Evolutionary conservation across 139 green algal genomes (phyloP).

Genomic region (Tetradesmus obliquus): DNA sequence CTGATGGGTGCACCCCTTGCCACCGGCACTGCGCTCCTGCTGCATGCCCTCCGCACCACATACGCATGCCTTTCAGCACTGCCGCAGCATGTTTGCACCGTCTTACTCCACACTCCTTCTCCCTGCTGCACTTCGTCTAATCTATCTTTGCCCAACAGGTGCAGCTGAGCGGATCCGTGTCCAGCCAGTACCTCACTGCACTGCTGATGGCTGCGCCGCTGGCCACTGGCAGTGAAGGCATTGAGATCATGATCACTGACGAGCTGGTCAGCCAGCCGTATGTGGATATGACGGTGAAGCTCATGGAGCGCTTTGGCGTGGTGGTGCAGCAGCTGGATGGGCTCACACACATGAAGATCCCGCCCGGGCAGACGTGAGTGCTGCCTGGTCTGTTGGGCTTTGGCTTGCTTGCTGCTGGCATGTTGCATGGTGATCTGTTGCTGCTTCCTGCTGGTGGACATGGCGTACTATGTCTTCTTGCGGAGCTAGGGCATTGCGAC

Average conservation of each 20-base stretch:
- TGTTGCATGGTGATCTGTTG: background rate
- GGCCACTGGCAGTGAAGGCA: constrained; percentile 71
- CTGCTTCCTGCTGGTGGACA: background rate
- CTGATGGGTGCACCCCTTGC: constrained; percentile 96
- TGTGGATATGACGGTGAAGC: constrained; percentile 98
- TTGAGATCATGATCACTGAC: constrained; percentile 91
- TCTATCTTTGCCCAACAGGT: constrained; percentile 59
- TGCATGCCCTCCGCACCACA: too few relatives aligned
- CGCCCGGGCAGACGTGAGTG: constrained; percentile 57
- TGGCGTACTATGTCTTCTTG: background rate
- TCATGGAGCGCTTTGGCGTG: constrained; percentile 97
- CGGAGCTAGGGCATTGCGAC: background rate
- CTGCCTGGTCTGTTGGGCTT: background rate
- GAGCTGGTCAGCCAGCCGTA: constrained; percentile 97
- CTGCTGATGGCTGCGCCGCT: constrained; percentile 97
- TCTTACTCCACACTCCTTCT: background rate
- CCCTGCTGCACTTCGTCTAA: too few relatives aligned
- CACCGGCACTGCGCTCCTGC: constrained; percentile 50
- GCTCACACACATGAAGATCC: constrained; percentile 81
- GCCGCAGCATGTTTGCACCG: background rate
- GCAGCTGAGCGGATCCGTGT: constrained; percentile 78
- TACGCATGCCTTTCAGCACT: too few relatives aligned
- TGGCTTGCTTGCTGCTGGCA: too few relatives aligned
- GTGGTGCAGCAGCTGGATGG: constrained; percentile 84
- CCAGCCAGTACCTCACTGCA: constrained; percentile 97